Evolutionary conservation across 2,329 filamentous ascomycete species (phyloP).

Genomic region (Bipolaris zeicola): DNA sequence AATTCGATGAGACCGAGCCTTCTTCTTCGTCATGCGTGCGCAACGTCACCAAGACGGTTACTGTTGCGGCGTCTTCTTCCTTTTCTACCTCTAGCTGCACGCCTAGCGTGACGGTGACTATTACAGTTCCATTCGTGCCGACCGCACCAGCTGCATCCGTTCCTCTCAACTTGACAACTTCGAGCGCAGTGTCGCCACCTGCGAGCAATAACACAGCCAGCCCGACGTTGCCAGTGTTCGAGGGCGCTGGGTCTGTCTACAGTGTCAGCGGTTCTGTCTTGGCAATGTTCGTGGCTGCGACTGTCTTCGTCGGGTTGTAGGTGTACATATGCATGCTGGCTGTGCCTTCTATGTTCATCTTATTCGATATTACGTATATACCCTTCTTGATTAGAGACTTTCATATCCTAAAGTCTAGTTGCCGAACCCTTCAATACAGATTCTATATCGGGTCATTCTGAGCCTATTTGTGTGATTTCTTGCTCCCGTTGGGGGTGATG

Average conservation of each 20-base stretch:
- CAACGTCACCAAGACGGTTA: constrained; percentile 9
- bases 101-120: constrained; percentile 32
- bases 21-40: constrained; percentile 14
- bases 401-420: not conserved
- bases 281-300: constrained; percentile 24
- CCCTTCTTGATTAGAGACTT: constrained; percentile 13
- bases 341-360: constrained; percentile 7
- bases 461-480: not conserved
- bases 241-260: constrained; percentile 20
- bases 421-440: constrained; percentile 8
- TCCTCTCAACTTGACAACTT: constrained; percentile 20
- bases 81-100: constrained; percentile 15
- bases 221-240: constrained; percentile 28
- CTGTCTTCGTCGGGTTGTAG: constrained; percentile 32
- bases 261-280: constrained; percentile 30
- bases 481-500: not conserved
- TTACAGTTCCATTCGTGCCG: constrained; percentile 27
- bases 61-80: not conserved
- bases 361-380: constrained; percentile 14
- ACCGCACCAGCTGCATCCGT: constrained; percentile 11
- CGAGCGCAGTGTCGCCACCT: constrained; percentile 25
- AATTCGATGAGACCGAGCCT: constrained; percentile 14
- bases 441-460: not conserved
- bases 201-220: constrained; percentile 30
- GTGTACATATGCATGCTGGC: constrained; percentile 3